Evolutionary conservation across 805 yeast genomes (phyloP).

Genomic region (Lachancea cidri): DNA sequence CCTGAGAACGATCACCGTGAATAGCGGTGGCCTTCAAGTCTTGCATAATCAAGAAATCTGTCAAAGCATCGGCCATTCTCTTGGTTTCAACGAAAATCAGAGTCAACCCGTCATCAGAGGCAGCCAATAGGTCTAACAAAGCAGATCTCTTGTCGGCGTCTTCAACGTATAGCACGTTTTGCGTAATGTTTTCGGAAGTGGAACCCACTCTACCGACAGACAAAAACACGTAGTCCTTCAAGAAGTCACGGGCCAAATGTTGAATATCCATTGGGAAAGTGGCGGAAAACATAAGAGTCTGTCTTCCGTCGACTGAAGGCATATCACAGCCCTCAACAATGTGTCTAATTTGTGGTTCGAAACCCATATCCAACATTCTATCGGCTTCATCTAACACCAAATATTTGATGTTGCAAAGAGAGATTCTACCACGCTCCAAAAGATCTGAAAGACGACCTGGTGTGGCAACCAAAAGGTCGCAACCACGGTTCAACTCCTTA

Average conservation of each 20-base stretch:
- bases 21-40: constrained; percentile 96
- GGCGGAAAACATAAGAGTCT: constrained; percentile 97
- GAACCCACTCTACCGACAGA: constrained; percentile 99
- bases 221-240: constrained; percentile 90
- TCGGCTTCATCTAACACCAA: constrained; percentile 98
- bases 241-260: constrained; percentile 93
- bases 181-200: constrained; percentile 97
- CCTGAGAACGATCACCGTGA: constrained; percentile 98
- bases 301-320: constrained; percentile 89
- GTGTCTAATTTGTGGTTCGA: constrained; percentile 98
- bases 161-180: constrained; percentile 87
- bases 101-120: constrained; percentile 78
- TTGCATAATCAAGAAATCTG: constrained; percentile 85
- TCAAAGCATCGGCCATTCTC: constrained; percentile 95
- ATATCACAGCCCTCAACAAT: constrained; percentile 97
- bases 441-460: constrained; percentile 98
- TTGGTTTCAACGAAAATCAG: constrained; percentile 96
- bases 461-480: constrained; percentile 95
- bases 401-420: constrained; percentile 84
- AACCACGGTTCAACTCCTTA: constrained; percentile 84
- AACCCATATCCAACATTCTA: constrained; percentile 99
- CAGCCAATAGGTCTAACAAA: constrained; percentile 78
- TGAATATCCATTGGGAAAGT: constrained; percentile 99
- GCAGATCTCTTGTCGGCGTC: constrained; percentile 88
- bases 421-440: constrained; percentile 90